Evolutionary conservation across 768 basidiomycete species (phyloP), one percentile per base, ranked within the genome.

Genomic region (Pulveroboletus sp.): DNA sequence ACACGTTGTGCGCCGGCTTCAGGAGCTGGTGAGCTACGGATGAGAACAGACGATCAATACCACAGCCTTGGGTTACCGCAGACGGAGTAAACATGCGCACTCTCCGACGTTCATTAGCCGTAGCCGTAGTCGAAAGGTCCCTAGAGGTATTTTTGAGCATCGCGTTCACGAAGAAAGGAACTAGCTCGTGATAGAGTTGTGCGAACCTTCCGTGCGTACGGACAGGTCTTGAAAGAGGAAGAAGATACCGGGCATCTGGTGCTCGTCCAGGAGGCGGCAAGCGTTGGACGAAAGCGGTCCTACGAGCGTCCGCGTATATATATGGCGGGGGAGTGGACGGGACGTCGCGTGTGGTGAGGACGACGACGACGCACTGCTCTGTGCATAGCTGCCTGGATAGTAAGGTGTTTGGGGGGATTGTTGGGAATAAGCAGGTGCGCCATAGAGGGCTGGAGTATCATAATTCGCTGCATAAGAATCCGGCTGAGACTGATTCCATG

Each of bases 221-320:
- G 90, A 93, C 46, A 97, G 71, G 71, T 96, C 94, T 66, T 93
- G 92, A 71, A 94, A 92, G 54, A 96, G 83, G 73, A 96, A 97
- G 69, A 92, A 97, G 55, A 96, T 86, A 7, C 93, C 94, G 44
- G 81, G 77, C 54, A 85, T 83, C 53, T 87, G 85, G 67, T 93
- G 82, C 62, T 92, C 89, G 64, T 95, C 93, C 49, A 82, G 71
- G 44, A 96, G 75, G 43, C 86, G 82, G 66, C 86, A 87, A 14
- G 91, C 93, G 64, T 90, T 89, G 28, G 91, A 83, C 15, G 86
- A 86, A 14, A 95, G 76, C 1, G 92, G 89, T 8, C 94, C 94
- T 50, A 96, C 90, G 7, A 96, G 80, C 2, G 93, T 93, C 46
- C 92, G 80, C 10, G 89, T 89, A 68, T 89, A 93, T 6, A 82